Evolutionary conservation across 2,329 filamentous ascomycete genomes (phyloP).

Genomic region (Cladophialophora bantiana): DNA sequence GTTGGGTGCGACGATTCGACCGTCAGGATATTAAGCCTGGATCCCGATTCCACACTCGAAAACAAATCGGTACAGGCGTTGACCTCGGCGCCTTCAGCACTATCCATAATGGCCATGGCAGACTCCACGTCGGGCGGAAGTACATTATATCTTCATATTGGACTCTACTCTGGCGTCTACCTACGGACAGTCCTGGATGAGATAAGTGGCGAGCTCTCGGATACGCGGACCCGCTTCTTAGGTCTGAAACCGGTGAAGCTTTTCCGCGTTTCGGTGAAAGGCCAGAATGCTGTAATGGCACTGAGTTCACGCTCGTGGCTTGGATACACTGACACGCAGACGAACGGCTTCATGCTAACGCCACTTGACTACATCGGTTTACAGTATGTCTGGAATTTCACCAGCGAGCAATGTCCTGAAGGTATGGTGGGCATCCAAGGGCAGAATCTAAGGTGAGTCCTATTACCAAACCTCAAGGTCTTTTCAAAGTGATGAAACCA

Average conservation of each 20-base stretch:
- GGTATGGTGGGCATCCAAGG: conserved; percentile 94
- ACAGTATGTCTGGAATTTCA: conserved; percentile 96
- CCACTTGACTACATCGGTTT: conserved; percentile 87
- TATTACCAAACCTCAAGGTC: conserved; percentile 39
- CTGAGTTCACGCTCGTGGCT: conserved; percentile 96
- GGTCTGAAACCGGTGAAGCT: conserved; percentile 89
- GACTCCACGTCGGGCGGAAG: conserved; percentile 89
- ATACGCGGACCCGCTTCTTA: conserved; percentile 92
- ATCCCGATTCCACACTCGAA: conserved; percentile 87
- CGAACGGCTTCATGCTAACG: conserved; percentile 87
- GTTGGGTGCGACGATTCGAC: conserved; percentile 97
- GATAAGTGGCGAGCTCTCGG: conserved; percentile 91
- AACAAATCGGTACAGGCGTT: conserved; percentile 94
- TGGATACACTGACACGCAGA: conserved; percentile 87
- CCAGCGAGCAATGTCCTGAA: conserved; percentile 90
- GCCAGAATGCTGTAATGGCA: conserved; percentile 83
- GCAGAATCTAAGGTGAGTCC: conserved; percentile 77
- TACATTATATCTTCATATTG: conserved; percentile 94
- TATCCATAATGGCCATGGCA: conserved; percentile 93
- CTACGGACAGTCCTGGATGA: conserved; percentile 94
- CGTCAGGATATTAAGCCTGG: conserved; percentile 87
- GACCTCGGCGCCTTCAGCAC: conserved; percentile 84
- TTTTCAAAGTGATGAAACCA: conserved; percentile 67
- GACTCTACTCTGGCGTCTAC: conserved; percentile 93
- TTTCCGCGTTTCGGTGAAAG: conserved; percentile 87